Percentiles rank a stretch among this genome's conserved stretches.
These are phyloP conservation scores for Metschnikowia continentalis DNA, from an alignment of 805 yeast genomes.

Conservation along the genomic window DNA sequence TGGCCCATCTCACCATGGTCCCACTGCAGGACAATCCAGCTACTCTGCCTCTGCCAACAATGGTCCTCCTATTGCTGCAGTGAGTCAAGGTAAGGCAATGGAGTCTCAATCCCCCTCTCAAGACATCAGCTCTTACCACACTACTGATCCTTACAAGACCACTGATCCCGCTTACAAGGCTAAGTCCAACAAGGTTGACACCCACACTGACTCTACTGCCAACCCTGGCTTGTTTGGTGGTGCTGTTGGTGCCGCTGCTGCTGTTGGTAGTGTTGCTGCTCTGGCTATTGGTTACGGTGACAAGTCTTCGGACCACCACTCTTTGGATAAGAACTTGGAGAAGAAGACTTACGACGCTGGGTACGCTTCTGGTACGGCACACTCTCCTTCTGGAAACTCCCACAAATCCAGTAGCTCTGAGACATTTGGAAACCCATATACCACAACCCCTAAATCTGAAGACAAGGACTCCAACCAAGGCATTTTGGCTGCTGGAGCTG, in stretches of 20 bases:
- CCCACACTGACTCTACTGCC: slow-evolving; percentile 2
- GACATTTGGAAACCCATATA: no score
- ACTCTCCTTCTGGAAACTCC: neutral
- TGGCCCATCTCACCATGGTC: neutral
- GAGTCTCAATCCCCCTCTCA: neutral
- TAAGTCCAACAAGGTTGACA: no score
- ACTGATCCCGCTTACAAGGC: neutral
- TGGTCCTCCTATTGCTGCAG: slow-evolving; percentile 2
- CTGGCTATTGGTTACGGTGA: slow-evolving; percentile 6
- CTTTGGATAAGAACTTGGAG: slow-evolving; percentile 6
- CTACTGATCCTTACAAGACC: neutral
- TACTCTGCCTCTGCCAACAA: neutral
- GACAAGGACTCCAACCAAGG: neutral
- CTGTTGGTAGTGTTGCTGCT: slow-evolving; percentile 19
- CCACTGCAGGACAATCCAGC: neutral
- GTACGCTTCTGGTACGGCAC: slow-evolving; percentile 2
- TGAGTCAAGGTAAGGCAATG: neutral
- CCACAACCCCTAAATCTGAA: neutral
- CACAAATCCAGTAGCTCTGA: neutral
- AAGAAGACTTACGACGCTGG: slow-evolving; percentile 8
- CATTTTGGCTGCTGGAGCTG: slow-evolving; percentile 3
- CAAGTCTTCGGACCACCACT: neutral
- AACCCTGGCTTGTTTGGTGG: slow-evolving; percentile 13
- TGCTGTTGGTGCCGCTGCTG: slow-evolving; percentile 11
- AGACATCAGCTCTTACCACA: neutral